Evolutionary conservation across 768 basidiomycete genomes (phyloP).

Genomic region (Auricularia heimuer): DNA sequence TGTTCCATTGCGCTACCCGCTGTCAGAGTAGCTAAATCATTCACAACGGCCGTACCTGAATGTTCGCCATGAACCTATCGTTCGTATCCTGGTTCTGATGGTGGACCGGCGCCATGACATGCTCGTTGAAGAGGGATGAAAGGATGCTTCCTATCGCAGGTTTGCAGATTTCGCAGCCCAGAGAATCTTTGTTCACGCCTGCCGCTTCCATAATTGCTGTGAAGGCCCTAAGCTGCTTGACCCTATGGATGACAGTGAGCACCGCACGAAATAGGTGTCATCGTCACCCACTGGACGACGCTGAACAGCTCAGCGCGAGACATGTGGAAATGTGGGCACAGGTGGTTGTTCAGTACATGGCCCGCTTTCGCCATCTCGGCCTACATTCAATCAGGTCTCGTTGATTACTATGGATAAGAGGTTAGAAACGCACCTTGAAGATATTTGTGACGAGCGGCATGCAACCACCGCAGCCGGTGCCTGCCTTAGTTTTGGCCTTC

Average conservation of each 20-base stretch:
- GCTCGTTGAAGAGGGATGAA: conserved; percentile 49
- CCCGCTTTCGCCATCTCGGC: conserved; percentile 62
- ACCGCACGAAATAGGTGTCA: not conserved
- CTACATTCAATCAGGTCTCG: conserved; percentile 26
- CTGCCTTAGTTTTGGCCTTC: conserved; percentile 59
- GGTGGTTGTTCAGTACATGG: conserved; percentile 41
- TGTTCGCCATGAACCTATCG: conserved; percentile 58
- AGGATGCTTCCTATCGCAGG: conserved; percentile 53
- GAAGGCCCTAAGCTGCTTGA: conserved; percentile 53
- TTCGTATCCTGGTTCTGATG: conserved; percentile 68
- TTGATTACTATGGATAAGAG: not conserved
- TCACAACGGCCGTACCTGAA: conserved; percentile 21
- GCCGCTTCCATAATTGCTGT: conserved; percentile 39
- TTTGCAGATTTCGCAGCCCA: conserved; percentile 69
- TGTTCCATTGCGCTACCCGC: conserved; percentile 45
- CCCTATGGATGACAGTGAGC: conserved; percentile 19
- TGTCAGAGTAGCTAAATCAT: not conserved
- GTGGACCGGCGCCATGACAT: conserved; percentile 50
- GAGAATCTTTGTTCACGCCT: conserved; percentile 36
- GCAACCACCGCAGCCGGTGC: conserved; percentile 68
- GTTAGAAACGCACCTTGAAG: conserved; percentile 22
- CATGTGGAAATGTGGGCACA: conserved; percentile 59
- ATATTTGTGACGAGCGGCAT: conserved; percentile 44
- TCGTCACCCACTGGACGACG: conserved; percentile 34
- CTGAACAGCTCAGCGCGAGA: conserved; percentile 58